phyloP scores from a whole-genome alignment of 176 grass and related monocot species.

The Miscanthus lutarioriparius region DNA sequence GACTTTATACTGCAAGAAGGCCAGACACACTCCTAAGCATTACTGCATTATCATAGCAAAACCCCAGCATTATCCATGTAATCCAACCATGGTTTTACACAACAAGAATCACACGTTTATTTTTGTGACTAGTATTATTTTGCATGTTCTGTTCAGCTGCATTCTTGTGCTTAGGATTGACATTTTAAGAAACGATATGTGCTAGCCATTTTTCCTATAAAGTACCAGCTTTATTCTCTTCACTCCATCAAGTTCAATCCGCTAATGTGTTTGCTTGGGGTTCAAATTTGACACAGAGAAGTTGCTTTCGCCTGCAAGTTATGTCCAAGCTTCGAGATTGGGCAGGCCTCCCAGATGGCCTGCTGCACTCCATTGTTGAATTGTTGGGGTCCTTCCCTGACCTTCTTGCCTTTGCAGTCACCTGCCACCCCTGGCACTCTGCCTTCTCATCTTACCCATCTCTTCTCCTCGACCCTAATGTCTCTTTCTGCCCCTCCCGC shows the following conservation, averaged over 20 bases:
- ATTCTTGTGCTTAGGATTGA: neutral
- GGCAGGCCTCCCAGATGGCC: conserved; percentile 18
- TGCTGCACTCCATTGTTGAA: conserved; percentile 31
- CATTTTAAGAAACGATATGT: neutral
- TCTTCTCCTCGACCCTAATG: neutral
- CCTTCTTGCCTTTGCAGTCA: conserved; percentile 14
- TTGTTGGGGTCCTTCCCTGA: conserved; percentile 22
- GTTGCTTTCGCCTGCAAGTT: neutral
- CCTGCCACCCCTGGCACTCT: conserved; percentile 32
- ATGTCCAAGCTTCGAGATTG: neutral
- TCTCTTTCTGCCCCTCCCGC: neutral
- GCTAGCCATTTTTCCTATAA: neutral
- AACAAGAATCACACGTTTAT: no score
- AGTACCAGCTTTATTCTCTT: neutral
- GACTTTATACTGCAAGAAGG: neutral
- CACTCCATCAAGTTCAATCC: neutral
- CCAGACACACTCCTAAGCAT: neutral
- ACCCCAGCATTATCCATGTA: no score
- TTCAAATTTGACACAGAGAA: neutral
- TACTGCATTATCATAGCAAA: neutral
- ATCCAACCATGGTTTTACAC: no score
- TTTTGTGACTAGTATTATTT: no score
- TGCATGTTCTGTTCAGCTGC: no score
- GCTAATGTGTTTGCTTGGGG: neutral
- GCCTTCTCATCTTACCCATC: neutral